These are phyloP conservation scores for Pseudisothecium myosuroides DNA, from an alignment of 225 moss, liverwort and hornwort genomes.

Conservation along the genomic window DNA sequence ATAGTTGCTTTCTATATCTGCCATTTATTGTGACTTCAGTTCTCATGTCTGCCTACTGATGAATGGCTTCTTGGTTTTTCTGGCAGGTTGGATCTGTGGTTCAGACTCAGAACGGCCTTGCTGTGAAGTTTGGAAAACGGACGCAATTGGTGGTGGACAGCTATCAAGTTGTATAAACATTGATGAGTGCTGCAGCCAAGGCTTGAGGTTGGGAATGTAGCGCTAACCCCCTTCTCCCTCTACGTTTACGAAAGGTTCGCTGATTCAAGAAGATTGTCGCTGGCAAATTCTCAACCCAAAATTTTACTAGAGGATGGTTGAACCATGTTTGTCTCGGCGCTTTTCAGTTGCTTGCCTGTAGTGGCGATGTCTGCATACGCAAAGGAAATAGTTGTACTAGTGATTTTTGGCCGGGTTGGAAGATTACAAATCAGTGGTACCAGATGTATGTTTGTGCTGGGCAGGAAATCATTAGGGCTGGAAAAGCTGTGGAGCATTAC, in stretches of 20 bases:
- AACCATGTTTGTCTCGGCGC: neutral
- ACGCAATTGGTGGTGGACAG: conserved; percentile 88
- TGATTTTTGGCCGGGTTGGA: conserved; percentile 20
- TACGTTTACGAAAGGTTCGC: neutral
- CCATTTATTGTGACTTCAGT: neutral
- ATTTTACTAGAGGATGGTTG: neutral
- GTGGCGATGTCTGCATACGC: neutral
- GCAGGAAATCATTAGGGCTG: neutral
- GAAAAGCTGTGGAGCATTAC: neutral
- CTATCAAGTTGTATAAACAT: conserved; percentile 72
- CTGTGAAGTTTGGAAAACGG: conserved; percentile 56
- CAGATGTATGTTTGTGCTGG: neutral
- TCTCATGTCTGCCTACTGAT: neutral
- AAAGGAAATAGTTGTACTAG: neutral
- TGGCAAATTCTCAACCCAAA: neutral
- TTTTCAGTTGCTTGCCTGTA: conserved; percentile 9
- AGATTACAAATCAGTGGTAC: neutral
- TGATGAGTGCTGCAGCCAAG: neutral
- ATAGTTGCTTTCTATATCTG: neutral
- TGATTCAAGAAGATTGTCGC: neutral
- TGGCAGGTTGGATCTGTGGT: conserved; percentile 65
- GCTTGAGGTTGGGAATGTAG: neutral
- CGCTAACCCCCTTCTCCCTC: neutral
- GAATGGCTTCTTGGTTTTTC: neutral
- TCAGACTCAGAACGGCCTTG: conserved; percentile 52